Evolutionary conservation across 2,329 filamentous ascomycete genomes (phyloP).

Genomic region (Fusarium hostae): DNA sequence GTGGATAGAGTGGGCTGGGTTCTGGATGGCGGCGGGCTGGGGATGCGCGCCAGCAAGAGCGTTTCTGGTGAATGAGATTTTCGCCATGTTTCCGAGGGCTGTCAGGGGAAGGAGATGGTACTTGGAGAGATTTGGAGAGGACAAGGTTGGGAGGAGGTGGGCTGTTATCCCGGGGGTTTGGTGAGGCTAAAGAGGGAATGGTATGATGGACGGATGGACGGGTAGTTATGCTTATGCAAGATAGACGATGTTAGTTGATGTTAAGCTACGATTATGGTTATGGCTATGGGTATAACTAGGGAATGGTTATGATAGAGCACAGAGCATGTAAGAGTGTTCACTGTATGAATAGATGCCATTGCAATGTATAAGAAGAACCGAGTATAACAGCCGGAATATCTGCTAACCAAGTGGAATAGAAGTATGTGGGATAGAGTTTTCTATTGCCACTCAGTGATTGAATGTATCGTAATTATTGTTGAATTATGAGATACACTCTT

Average conservation of each 20-base stretch:
- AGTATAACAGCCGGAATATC: conserved; percentile 19
- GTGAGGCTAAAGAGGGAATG: conserved; percentile 52
- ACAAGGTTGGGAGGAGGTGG: conserved; percentile 79
- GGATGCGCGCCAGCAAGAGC: conserved; percentile 78
- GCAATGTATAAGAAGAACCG: conserved; percentile 10
- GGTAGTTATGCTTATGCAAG: conserved; percentile 7
- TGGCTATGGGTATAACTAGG: not conserved
- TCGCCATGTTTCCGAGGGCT: conserved; percentile 90
- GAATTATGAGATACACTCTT: not conserved
- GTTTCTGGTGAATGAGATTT: conserved; percentile 87
- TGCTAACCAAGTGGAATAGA: not conserved
- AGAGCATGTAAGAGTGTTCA: not conserved
- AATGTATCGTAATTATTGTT: not conserved
- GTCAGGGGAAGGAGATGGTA: conserved; percentile 88
- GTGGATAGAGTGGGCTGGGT: conserved; percentile 96
- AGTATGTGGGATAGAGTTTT: not conserved
- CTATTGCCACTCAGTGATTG: not conserved
- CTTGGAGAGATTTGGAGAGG: conserved; percentile 83
- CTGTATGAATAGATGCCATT: not conserved
- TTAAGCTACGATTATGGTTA: not conserved
- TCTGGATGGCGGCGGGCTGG: conserved; percentile 78
- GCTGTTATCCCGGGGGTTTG: conserved; percentile 72
- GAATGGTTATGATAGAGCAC: not conserved
- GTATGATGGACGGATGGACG: not conserved
- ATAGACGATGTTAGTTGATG: conserved; percentile 7